A percentile compares a stretch with the other conserved stretches of the same genome.
phyloP scores from a whole-genome alignment of 768 basidiomycete genomes.

The Neoboletus magnificus region DNA sequence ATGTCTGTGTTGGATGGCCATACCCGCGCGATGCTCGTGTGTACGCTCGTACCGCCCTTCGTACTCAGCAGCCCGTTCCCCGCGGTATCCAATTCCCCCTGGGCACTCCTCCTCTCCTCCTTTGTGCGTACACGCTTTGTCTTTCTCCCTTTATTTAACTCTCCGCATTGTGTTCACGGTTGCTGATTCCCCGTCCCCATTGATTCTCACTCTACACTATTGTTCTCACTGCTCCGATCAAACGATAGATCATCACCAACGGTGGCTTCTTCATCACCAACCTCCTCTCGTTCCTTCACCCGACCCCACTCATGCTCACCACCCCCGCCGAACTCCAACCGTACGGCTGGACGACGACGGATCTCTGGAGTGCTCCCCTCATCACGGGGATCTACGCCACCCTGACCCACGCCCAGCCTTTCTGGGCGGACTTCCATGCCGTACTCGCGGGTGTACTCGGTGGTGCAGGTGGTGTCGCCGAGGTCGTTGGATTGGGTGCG shows the following conservation, averaged over 20 bases:
- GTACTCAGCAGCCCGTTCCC: constrained; percentile 52
- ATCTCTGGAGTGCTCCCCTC: constrained; percentile 82
- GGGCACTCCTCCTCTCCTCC: constrained; percentile 72
- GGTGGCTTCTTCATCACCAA: constrained; percentile 79
- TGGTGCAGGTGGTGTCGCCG: constrained; percentile 3
- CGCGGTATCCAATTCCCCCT: constrained; percentile 61
- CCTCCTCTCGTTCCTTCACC: constrained; percentile 71
- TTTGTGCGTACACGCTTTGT: constrained; percentile 43
- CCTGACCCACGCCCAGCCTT: constrained; percentile 84
- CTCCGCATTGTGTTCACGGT: not conserved
- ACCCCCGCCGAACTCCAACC: constrained; percentile 79
- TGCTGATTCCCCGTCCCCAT: not conserved
- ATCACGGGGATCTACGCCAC: constrained; percentile 76
- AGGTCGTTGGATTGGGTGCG: too few relatives aligned
- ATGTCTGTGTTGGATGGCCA: constrained; percentile 74
- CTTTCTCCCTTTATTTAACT: not conserved
- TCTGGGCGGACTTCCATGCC: constrained; percentile 63
- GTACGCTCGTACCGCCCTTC: constrained; percentile 69
- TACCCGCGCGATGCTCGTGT: constrained; percentile 74
- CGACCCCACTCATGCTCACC: constrained; percentile 60
- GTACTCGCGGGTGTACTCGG: constrained; percentile 49
- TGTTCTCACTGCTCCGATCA: not conserved
- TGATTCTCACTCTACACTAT: too few relatives aligned
- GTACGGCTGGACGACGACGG: constrained; percentile 82
- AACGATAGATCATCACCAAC: constrained; percentile 61